Percentiles rank a stretch among this genome's conserved stretches.
Evolutionary conservation across 176 grass and related monocot species (phyloP).

Genomic region (Musa troglodytarum): DNA sequence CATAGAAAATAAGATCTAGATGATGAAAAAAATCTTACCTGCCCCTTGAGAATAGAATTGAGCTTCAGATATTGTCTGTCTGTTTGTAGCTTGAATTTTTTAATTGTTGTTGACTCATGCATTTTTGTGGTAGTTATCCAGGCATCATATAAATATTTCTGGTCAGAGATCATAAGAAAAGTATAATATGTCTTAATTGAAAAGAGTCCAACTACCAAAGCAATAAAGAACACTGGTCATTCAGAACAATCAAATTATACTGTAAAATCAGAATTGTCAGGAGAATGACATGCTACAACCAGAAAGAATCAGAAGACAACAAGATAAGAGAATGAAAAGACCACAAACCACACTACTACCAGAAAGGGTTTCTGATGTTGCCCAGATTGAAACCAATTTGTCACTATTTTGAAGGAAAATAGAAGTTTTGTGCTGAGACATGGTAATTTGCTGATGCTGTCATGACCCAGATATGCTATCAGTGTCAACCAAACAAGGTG

Average conservation of each 20-base stretch:
- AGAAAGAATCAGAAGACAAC: background rate
- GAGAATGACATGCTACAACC: background rate
- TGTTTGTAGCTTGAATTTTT: slow-evolving; percentile 66
- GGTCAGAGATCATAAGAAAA: slow-evolving; percentile 14
- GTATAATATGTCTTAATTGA: background rate
- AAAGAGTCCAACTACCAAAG: background rate
- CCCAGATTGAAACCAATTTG: background rate
- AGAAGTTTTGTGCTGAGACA: background rate
- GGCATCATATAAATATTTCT: slow-evolving; percentile 84
- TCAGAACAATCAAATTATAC: background rate
- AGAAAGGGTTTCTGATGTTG: background rate
- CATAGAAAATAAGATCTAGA: background rate
- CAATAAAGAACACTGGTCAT: slow-evolving; percentile 2
- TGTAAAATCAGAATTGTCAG: background rate
- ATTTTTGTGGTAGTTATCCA: slow-evolving; percentile 74
- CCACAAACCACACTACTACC: background rate
- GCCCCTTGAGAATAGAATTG: slow-evolving; percentile 64
- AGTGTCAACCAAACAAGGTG: background rate
- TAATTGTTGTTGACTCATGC: slow-evolving; percentile 66
- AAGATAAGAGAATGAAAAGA: background rate
- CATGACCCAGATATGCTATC: background rate
- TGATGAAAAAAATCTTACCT: slow-evolving; percentile 43
- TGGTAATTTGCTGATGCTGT: background rate
- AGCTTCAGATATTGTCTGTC: slow-evolving; percentile 63
- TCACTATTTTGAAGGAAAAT: background rate